A percentile compares a stretch with the other conserved stretches of the same genome.
Conservation (phyloP, 75 land plant species). For the Cunninghamia lanceolata region DNA sequence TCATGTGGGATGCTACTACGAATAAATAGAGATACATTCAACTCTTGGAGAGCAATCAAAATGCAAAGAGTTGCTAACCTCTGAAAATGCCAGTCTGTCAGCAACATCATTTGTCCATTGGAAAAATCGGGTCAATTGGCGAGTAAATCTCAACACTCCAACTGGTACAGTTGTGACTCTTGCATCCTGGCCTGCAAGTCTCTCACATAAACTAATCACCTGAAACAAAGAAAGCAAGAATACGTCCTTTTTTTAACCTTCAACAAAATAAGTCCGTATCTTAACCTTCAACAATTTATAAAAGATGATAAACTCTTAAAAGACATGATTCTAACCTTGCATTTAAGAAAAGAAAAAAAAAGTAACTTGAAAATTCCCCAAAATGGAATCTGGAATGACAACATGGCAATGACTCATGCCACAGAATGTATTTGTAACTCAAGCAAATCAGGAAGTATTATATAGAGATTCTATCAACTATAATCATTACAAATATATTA, state of each 20-base stretch:
- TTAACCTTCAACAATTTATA: not conserved
- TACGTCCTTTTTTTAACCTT: not conserved
- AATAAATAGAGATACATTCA: not conserved
- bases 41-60: not conserved
- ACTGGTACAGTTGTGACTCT: conserved; percentile 98
- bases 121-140: conserved; percentile 83
- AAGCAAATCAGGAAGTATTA: not conserved
- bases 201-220: conserved; percentile 97
- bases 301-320: not conserved
- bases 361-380: not conserved
- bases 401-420: not conserved
- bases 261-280: too few species aligned
- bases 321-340: not conserved
- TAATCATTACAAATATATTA: not conserved
- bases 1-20: not conserved
- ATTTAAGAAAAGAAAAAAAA: not conserved
- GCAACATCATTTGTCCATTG: conserved; percentile 99
- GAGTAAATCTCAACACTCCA: conserved; percentile 79
- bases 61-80: conserved; percentile 42
- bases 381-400: not conserved
- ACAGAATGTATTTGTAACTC: not conserved
- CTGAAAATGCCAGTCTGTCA: conserved; percentile 97
- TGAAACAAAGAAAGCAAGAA: conserved; percentile 19
- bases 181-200: conserved; percentile 99
- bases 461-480: not conserved